Conservation (phyloP, 139 green algal genomes). For the Diplosphaera chodatii region DNA sequence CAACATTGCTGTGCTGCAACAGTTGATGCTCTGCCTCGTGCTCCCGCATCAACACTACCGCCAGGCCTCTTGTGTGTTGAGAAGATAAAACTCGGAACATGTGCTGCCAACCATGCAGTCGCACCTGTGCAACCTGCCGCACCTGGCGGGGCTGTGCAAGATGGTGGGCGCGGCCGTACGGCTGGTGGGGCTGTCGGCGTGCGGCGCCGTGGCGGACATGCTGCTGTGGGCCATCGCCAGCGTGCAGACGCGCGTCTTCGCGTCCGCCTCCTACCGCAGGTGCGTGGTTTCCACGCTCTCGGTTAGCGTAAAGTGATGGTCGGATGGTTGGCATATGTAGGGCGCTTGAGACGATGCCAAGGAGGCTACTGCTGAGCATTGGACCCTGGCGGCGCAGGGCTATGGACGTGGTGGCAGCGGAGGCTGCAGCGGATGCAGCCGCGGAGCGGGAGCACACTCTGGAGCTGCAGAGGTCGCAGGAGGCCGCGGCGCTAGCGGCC, state of each 20-base stretch:
- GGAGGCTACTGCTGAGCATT: slow-evolving; percentile 14
- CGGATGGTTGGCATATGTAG: too few relatives aligned
- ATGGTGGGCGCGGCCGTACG: slow-evolving; percentile 10
- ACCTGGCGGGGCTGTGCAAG: slow-evolving; percentile 66
- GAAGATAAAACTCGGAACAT: too few relatives aligned
- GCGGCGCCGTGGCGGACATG: slow-evolving; percentile 44
- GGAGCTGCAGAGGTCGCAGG: slow-evolving; percentile 16
- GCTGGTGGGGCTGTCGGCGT: slow-evolving; percentile 10
- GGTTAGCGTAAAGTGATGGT: too few relatives aligned
- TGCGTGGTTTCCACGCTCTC: too few relatives aligned
- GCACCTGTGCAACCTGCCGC: slow-evolving; percentile 49
- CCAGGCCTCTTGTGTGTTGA: too few relatives aligned
- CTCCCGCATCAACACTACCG: too few relatives aligned
- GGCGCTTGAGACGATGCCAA: too few relatives aligned
- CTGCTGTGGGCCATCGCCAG: slow-evolving; percentile 60
- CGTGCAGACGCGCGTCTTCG: slow-evolving; percentile 45
- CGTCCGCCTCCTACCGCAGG: slow-evolving; percentile 15
- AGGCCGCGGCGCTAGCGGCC: slow-evolving; percentile 25
- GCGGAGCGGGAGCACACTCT: slow-evolving; percentile 1
- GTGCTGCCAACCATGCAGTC: background rate
- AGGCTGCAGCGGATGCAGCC: slow-evolving; percentile 20
- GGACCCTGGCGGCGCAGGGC: slow-evolving; percentile 4
- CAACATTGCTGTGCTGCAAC: too few relatives aligned
- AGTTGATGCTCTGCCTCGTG: too few relatives aligned
- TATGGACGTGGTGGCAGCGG: slow-evolving; percentile 20